Conservation (phyloP, 2,329 filamentous ascomycete genomes). For the Colletotrichum destructivum region DNA sequence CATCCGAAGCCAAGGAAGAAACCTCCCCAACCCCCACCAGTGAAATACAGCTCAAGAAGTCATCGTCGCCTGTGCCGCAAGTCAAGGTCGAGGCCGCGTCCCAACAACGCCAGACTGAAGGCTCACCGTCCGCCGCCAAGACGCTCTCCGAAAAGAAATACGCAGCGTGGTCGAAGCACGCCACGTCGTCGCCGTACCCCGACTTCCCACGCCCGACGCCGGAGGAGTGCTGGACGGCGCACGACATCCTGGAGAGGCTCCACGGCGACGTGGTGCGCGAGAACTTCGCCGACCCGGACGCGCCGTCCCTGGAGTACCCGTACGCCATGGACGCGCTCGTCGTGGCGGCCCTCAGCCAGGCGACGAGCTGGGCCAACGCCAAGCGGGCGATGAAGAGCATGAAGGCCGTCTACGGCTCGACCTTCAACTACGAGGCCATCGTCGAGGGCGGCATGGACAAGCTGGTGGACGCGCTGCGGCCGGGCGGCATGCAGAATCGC, state of each 20-base stretch:
- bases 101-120: background rate
- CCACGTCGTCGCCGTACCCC: slow-evolving; percentile 14
- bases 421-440: slow-evolving; percentile 20
- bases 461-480: slow-evolving; percentile 15
- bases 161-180: slow-evolving; percentile 10
- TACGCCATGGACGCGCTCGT: slow-evolving; percentile 35
- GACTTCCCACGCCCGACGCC: slow-evolving; percentile 8
- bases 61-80: background rate
- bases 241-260: slow-evolving; percentile 12
- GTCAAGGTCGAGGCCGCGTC: background rate
- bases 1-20: background rate
- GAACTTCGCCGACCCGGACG: slow-evolving; percentile 19
- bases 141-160: slow-evolving; percentile 20
- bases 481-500: slow-evolving; percentile 29
- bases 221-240: slow-evolving; percentile 1
- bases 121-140: background rate
- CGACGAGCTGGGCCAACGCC: slow-evolving; percentile 26
- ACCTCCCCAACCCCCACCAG: background rate
- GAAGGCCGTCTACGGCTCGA: slow-evolving; percentile 27
- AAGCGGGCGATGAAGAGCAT: slow-evolving; percentile 32
- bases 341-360: slow-evolving; percentile 29
- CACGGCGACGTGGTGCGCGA: slow-evolving; percentile 23
- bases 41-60: background rate
- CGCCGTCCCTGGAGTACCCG: background rate
- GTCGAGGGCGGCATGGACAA: slow-evolving; percentile 24